Evolutionary conservation across 768 basidiomycete species (phyloP), one percentile per base, ranked within the genome.

Genomic region (Boletus pseudopeckii): DNA sequence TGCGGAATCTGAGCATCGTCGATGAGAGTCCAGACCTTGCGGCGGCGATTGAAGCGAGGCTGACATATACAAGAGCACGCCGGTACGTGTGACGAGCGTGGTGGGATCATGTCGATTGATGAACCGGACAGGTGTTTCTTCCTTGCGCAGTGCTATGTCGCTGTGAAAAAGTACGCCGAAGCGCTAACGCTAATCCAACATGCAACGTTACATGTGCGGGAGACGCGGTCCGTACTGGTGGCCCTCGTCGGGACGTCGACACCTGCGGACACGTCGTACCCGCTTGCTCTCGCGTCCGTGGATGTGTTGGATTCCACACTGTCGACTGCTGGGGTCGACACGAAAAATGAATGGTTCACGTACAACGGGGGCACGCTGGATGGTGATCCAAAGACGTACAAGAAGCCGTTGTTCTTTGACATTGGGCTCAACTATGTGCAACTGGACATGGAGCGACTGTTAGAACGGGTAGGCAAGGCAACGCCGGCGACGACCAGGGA

Each of bases 321-420:
- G 55, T 60, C 73, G 3, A 61, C 71, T 1, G 80, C 84, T 52
- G 75, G 76, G 41, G 60, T 75, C 7, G 70, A 72, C 11, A 76
- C 81, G 70, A 90, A 90, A 65, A 81, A 79, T 34, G 85, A 85
- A 42, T 93, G 91, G 91, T 88, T 89, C 61, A 77, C 82, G 2
- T 79, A 78, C 66, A 90, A 90, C 62, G 90, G 90, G 3, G 90
- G 90, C 3, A 72, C 76, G 7, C 61, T 73, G 33, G 68, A 74
- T 13, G 66, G 67, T 0, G 76, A 80, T 45, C 65, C 75, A 45
- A 76, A 78, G 62, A 69, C 75, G 37, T 75, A 85, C 64, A 85
- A 86, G 74, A 96, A 96, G 66, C 91, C 92, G 15, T 64, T 92
- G 38, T 97, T 98, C 76, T 97, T 95, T 72, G 91, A 97, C 67